phyloP scores from a whole-genome alignment of 305 asterid species.

The Fraxinus sp. region DNA sequence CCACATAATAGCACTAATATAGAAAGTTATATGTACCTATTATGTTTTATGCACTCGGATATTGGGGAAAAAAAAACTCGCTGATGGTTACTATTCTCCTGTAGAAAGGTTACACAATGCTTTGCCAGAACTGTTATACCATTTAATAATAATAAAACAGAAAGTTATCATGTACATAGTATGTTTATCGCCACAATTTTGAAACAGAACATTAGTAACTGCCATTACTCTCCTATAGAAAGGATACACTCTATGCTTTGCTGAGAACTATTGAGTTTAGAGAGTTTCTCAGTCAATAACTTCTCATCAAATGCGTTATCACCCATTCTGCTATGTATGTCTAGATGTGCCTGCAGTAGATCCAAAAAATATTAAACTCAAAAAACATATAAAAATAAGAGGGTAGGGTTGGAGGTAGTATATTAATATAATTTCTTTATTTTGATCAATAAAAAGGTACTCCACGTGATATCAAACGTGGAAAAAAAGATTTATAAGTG shows the following conservation, averaged over 20 bases:
- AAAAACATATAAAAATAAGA: background rate
- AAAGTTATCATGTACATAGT: background rate
- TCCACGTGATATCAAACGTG: background rate
- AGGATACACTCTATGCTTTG: constrained; percentile 96
- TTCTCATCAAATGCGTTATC: constrained; percentile 58
- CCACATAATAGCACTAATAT: background rate
- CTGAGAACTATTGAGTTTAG: constrained; percentile 82
- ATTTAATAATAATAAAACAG: background rate
- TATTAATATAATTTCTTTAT: background rate
- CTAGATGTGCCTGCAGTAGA: constrained; percentile 31
- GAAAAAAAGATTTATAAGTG: background rate
- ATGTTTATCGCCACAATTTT: background rate
- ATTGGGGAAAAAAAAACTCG: background rate
- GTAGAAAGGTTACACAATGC: background rate
- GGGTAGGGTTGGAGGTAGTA: background rate
- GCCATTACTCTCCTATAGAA: constrained; percentile 21
- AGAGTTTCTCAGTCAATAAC: constrained; percentile 68
- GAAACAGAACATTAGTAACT: background rate
- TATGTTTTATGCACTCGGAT: constrained; percentile 7
- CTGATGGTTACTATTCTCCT: background rate
- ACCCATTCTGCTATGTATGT: constrained; percentile 47
- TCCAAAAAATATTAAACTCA: background rate
- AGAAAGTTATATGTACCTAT: background rate
- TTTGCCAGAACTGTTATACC: background rate
- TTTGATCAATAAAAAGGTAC: background rate